phyloP scores from a whole-genome alignment of 2,329 filamentous ascomycete genomes.

The Massarina eburnea region DNA sequence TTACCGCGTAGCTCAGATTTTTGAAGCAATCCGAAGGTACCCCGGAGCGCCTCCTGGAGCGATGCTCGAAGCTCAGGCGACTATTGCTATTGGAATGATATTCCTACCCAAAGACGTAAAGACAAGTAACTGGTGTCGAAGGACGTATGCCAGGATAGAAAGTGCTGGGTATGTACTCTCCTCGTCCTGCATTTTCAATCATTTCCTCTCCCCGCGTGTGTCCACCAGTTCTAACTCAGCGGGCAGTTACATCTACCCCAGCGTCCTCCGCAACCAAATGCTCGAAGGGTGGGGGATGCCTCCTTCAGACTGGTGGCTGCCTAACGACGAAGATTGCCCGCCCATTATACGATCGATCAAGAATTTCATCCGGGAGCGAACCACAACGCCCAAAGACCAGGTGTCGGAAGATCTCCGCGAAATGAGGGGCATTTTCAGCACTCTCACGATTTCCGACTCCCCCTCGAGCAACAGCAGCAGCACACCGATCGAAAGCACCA shows the following conservation, averaged over 20 bases:
- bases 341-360: constrained; percentile 75
- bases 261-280: constrained; percentile 73
- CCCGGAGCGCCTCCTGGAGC: constrained; percentile 69
- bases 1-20: constrained; percentile 72
- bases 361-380: constrained; percentile 78
- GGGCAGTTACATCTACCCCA: constrained; percentile 78
- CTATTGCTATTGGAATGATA: constrained; percentile 72
- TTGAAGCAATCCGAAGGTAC: constrained; percentile 75
- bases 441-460: constrained; percentile 41
- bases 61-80: constrained; percentile 72
- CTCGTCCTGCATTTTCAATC: not conserved
- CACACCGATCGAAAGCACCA: constrained; percentile 25
- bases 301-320: constrained; percentile 85
- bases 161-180: constrained; percentile 66
- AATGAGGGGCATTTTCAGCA: constrained; percentile 68
- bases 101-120: constrained; percentile 76
- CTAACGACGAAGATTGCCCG: constrained; percentile 74
- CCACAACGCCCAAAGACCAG: constrained; percentile 52
- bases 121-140: constrained; percentile 77
- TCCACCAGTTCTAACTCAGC: constrained; percentile 10
- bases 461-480: constrained; percentile 29
- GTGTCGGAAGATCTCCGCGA: constrained; percentile 68
- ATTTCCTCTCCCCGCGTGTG: not conserved
- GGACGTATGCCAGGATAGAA: constrained; percentile 78
- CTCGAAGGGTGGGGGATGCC: constrained; percentile 73